Conservation (phyloP, 2,329 filamentous ascomycete genomes). For the Penicillium fuscoglaucum region DNA sequence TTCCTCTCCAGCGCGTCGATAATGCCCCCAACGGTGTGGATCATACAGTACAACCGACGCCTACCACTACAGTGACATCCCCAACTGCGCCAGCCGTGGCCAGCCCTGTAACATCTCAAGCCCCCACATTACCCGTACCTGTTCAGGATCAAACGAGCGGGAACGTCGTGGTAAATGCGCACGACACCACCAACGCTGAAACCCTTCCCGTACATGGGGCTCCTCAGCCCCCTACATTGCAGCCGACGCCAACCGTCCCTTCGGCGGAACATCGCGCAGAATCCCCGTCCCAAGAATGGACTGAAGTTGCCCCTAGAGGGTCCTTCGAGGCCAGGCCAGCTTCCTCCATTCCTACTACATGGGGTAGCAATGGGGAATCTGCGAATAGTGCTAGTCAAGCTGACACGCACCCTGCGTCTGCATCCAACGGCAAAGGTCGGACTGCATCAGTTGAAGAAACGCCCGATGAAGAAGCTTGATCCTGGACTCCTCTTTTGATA, state of each 20-base stretch:
- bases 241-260: slow-evolving; percentile 17
- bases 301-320: slow-evolving; percentile 24
- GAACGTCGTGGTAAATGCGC: not conserved
- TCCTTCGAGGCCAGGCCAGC: slow-evolving; percentile 19
- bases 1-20: slow-evolving; percentile 30
- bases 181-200: not conserved
- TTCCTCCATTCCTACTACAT: slow-evolving; percentile 16
- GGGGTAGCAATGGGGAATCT: slow-evolving; percentile 10
- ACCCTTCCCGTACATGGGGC: not conserved
- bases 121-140: slow-evolving; percentile 1
- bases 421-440: slow-evolving; percentile 37
- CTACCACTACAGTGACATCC: slow-evolving; percentile 3
- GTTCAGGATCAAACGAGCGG: not conserved
- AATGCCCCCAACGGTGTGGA: slow-evolving; percentile 5
- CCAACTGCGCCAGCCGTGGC: slow-evolving; percentile 3
- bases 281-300: slow-evolving; percentile 35
- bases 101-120: not conserved
- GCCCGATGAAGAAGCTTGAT: slow-evolving; percentile 31
- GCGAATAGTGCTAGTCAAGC: not conserved
- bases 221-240: slow-evolving; percentile 3
- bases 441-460: slow-evolving; percentile 40
- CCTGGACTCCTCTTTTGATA: not conserved
- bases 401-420: slow-evolving; percentile 22
- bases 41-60: slow-evolving; percentile 1
- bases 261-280: slow-evolving; percentile 18